A percentile compares a stretch with the other conserved stretches of the same genome.
Conservation (phyloP, 2,329 filamentous ascomycete species). For the Neospermospora avenae region DNA sequence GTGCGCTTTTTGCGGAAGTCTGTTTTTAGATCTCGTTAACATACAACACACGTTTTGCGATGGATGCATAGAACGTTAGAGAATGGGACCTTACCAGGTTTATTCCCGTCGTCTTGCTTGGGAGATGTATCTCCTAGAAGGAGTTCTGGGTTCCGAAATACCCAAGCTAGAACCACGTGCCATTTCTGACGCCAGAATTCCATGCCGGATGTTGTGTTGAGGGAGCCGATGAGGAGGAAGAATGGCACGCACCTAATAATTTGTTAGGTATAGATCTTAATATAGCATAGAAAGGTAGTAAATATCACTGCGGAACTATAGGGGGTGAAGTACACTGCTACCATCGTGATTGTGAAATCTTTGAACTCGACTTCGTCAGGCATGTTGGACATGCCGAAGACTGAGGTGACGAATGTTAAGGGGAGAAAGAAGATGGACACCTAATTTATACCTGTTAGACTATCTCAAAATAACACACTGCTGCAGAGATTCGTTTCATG, state of each 20-base stretch:
- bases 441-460: conserved; percentile 6
- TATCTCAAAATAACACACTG: not conserved
- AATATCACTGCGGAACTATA: no score
- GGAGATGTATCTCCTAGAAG: not conserved
- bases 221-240: conserved; percentile 44
- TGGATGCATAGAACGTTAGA: not conserved
- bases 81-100: not conserved
- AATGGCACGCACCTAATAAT: conserved; percentile 45
- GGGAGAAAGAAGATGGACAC: conserved; percentile 54
- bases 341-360: conserved; percentile 39
- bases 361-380: conserved; percentile 42
- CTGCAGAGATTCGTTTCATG: no score
- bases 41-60: not conserved
- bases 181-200: conserved; percentile 29
- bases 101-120: not conserved
- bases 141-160: conserved; percentile 4
- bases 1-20: conserved; percentile 6
- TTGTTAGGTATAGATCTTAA: no score
- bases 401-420: conserved; percentile 58
- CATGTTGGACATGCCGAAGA: conserved; percentile 53
- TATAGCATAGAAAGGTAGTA: no score
- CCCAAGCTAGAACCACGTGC: conserved; percentile 14
- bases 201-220: conserved; percentile 40
- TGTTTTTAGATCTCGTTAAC: not conserved
- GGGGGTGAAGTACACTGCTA: no score